Percentiles rank a stretch among this genome's conserved stretches.
These are phyloP conservation scores for Aspergillus sp. DNA, from an alignment of 2,329 filamentous ascomycete genomes.

Conservation along the genomic window DNA sequence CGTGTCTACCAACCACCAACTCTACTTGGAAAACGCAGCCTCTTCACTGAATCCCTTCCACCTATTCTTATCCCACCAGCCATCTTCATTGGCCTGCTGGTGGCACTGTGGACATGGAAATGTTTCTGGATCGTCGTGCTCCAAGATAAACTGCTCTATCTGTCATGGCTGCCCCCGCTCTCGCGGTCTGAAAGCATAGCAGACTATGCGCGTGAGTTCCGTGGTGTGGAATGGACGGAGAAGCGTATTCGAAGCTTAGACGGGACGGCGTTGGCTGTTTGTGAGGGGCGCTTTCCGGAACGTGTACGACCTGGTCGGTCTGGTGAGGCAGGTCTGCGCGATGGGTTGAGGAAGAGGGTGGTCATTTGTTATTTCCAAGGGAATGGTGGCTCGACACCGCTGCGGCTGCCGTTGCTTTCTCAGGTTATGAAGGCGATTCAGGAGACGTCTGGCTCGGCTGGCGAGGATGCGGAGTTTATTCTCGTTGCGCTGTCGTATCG, in stretches of 20 bases:
- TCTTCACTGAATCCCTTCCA: conserved; percentile 36
- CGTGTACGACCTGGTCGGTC: conserved; percentile 17
- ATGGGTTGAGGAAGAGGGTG: conserved; percentile 13
- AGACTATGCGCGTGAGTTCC: conserved; percentile 62
- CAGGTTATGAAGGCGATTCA: conserved; percentile 38
- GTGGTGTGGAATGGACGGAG: conserved; percentile 67
- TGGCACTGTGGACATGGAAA: conserved; percentile 63
- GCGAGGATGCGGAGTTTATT: conserved; percentile 28
- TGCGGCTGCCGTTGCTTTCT: conserved; percentile 46
- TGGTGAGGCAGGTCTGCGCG: too few relatives aligned
- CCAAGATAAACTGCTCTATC: conserved; percentile 81
- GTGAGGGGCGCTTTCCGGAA: conserved; percentile 58
- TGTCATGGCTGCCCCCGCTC: conserved; percentile 72
- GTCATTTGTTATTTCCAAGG: conserved; percentile 37
- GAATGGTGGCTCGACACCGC: conserved; percentile 33
- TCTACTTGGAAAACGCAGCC: background rate
- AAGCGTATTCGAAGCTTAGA: conserved; percentile 41
- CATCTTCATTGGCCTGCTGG: conserved; percentile 64
- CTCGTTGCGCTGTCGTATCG: conserved; percentile 59
- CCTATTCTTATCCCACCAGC: conserved; percentile 62
- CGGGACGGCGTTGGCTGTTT: conserved; percentile 54
- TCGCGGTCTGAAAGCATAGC: conserved; percentile 65
- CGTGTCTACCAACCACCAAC: background rate
- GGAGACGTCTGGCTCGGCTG: background rate
- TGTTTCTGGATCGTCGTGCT: conserved; percentile 74